Percentiles rank a stretch among this genome's conserved stretches.
phyloP scores from a whole-genome alignment of 768 basidiomycete species.

The Calocera cornea region DNA sequence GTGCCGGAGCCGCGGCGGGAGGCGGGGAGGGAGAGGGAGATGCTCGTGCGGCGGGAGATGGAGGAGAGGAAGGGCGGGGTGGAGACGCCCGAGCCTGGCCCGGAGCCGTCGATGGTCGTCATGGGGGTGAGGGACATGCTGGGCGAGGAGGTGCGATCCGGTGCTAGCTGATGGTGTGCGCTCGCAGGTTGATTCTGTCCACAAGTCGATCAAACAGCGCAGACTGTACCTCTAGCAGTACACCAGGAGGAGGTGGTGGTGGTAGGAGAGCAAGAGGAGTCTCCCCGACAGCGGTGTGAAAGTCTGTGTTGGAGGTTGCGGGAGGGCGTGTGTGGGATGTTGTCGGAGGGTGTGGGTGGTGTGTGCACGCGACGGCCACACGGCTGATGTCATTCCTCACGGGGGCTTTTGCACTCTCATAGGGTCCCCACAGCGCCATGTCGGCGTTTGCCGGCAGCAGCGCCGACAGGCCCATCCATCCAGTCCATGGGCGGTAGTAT shows the following conservation, averaged over 20 bases:
- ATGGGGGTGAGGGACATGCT: neutral
- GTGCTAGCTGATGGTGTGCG: too few species aligned
- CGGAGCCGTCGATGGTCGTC: neutral
- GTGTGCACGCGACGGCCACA: neutral
- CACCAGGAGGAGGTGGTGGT: neutral
- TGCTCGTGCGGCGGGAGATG: neutral
- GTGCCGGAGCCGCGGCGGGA: neutral
- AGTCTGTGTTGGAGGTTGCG: neutral
- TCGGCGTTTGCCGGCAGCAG: neutral
- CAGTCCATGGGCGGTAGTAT: too few species aligned
- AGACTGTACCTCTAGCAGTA: too few species aligned
- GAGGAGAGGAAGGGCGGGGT: neutral
- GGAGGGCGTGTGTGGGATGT: neutral
- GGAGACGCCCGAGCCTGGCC: neutral
- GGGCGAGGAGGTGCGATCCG: neutral
- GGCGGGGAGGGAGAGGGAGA: slow-evolving; percentile 1
- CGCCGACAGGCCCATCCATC: neutral
- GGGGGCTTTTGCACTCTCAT: neutral
- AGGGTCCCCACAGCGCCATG: neutral
- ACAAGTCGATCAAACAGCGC: too few species aligned
- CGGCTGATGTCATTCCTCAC: neutral
- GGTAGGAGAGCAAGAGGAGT: neutral
- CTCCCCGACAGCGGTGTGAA: neutral
- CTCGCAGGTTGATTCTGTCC: too few species aligned
- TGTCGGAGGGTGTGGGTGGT: too few species aligned